Percentiles rank a stretch among this genome's conserved stretches.
Conservation (phyloP, 2,329 filamentous ascomycete species). For the Triangularia setosa region DNA sequence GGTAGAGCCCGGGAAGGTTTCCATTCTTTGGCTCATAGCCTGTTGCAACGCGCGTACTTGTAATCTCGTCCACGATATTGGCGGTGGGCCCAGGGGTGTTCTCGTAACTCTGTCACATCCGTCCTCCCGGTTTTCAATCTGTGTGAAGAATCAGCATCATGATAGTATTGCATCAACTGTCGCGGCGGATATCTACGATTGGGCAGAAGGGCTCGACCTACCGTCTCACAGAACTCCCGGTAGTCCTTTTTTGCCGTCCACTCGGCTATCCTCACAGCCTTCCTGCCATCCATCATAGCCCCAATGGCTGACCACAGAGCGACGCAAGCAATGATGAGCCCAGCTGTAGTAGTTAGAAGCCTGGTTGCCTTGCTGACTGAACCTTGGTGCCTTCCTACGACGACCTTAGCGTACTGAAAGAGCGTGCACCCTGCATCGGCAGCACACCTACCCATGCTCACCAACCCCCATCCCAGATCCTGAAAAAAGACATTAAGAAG, state of each 20-base stretch:
- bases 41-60: not conserved
- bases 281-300: not conserved
- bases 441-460: too few species aligned
- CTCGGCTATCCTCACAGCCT: conserved; percentile 1
- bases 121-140: not conserved
- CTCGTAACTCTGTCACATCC: not conserved
- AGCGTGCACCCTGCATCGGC: too few species aligned
- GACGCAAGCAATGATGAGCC: conserved; percentile 10
- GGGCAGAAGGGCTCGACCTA: too few species aligned
- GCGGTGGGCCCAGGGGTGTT: not conserved
- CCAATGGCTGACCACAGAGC: conserved; percentile 10
- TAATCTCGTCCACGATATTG: not conserved
- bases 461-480: too few species aligned
- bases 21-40: not conserved
- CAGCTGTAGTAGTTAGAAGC: not conserved
- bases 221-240: conserved; percentile 4
- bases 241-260: conserved; percentile 12
- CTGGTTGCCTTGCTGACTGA: not conserved
- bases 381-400: not conserved
- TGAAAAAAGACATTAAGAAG: too few species aligned
- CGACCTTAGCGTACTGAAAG: too few species aligned
- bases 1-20: not conserved
- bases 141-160: not conserved
- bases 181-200: too few species aligned
- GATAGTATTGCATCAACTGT: too few species aligned